These are phyloP conservation scores for Brassica carinata DNA, from an alignment of 345 rosid genomes.

Conservation along the genomic window DNA sequence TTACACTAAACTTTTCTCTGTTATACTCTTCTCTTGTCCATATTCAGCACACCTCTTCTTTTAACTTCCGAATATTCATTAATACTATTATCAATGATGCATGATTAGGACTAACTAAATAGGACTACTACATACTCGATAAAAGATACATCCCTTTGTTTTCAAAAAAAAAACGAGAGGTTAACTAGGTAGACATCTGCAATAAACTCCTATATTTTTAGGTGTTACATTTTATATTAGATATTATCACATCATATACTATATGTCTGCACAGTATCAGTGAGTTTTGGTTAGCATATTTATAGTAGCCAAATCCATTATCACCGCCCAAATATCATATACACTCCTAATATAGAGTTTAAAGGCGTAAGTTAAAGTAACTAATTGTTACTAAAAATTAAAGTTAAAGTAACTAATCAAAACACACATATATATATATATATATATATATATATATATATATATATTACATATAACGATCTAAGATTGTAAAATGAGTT, in stretches of 20 bases:
- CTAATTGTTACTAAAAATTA: too few species aligned
- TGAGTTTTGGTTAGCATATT: neutral
- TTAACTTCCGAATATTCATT: conserved; percentile 24
- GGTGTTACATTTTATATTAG: neutral
- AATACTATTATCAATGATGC: neutral
- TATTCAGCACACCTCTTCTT: conserved; percentile 18
- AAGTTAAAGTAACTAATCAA: too few species aligned
- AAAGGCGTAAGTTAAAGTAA: neutral
- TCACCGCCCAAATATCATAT: neutral
- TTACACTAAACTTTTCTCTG: conserved; percentile 21
- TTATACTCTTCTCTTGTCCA: conserved; percentile 35
- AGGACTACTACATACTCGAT: neutral
- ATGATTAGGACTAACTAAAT: neutral
- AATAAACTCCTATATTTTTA: neutral
- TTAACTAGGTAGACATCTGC: neutral
- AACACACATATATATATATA: neutral
- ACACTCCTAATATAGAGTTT: neutral
- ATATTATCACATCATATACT: neutral
- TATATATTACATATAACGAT: neutral
- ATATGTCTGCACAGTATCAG: neutral
- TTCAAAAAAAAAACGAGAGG: neutral
- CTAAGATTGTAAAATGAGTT: neutral
- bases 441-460: neutral
- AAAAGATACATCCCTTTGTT: neutral
- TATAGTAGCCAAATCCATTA: neutral